These are phyloP conservation scores for Leccinum arenicola DNA, from an alignment of 768 basidiomycete genomes.

Conservation along the genomic window DNA sequence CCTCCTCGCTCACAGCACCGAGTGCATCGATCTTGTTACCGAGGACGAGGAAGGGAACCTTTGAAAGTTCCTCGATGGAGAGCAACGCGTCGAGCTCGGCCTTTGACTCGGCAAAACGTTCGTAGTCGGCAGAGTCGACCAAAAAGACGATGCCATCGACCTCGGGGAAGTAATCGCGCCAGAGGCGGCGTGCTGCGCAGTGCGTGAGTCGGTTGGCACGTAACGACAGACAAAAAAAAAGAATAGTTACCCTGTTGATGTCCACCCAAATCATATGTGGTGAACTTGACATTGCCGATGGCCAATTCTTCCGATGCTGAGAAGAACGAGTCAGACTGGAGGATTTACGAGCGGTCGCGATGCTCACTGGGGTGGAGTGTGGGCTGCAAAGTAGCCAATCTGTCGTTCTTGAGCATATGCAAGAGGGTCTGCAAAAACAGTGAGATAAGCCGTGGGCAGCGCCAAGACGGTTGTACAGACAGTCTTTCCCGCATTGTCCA, in stretches of 20 bases:
- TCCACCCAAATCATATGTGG: slow-evolving; percentile 96
- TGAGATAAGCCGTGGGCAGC: background rate
- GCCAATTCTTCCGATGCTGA: slow-evolving; percentile 97
- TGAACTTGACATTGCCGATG: slow-evolving; percentile 99
- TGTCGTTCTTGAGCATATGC: slow-evolving; percentile 99
- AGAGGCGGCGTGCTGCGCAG: slow-evolving; percentile 83
- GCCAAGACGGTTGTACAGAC: slow-evolving; percentile 43
- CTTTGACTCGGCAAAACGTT: slow-evolving; percentile 95
- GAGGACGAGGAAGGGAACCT: slow-evolving; percentile 96
- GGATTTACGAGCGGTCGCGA: background rate
- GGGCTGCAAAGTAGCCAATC: slow-evolving; percentile 94
- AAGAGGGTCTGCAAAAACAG: slow-evolving; percentile 67
- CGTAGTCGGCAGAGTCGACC: slow-evolving; percentile 95
- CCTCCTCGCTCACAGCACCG: slow-evolving; percentile 96
- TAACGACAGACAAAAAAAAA: background rate
- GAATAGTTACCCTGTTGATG: slow-evolving; percentile 81
- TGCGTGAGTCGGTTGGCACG: background rate
- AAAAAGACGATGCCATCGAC: slow-evolving; percentile 99
- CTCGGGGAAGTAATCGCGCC: slow-evolving; percentile 99
- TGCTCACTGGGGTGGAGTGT: slow-evolving; percentile 95
- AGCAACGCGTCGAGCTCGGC: slow-evolving; percentile 96
- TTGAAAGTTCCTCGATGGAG: slow-evolving; percentile 90
- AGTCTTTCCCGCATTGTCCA: slow-evolving; percentile 99
- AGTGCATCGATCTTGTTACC: slow-evolving; percentile 99
- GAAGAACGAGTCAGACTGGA: slow-evolving; percentile 9